Base-by-base conservation (phyloP, 805 yeast species). In the Metschnikowia amazonensis region DNA sequence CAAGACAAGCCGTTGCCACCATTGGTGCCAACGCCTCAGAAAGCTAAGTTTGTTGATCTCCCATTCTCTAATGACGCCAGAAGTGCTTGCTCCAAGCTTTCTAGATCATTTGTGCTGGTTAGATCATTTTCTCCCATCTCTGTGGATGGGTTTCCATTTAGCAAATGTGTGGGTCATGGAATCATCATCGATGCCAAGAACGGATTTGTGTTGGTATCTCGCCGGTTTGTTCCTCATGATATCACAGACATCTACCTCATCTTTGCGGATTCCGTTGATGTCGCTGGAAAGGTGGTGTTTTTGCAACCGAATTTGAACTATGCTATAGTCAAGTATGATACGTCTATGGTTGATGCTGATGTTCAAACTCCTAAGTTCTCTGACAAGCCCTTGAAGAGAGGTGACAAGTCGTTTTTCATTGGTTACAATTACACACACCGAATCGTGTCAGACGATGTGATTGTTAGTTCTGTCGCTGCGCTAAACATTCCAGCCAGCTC, bases 221-320 rank as follows among this genome's bases (percentile, higher is more conserved):
- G 97, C 49, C 74, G 81, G 47, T 73, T 78, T 44, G 87, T 89
- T 21, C 95, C 96, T 6, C 95, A 89, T 66, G 95, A 86, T 55
- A 64, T 84, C 54, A 74, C 83, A 53, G 96, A 90, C 62, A 74
- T 89, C 20, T 73, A 79, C 39, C 75, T 90, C 17, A 81, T 90
- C 2, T 79, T 90, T 59, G 96, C 97, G 3, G 96, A 90, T 51
- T 84, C 95, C 1, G 79, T 87, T 18, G 80, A 83, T 52, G 76
- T 89, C 11, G 88, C 95, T 0, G 97, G 84, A 1, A 74, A 80
- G 51, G 94, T 89, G 21, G 81, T 81, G 18, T 90, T 89, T 56
- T 68, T 88, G 58, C 97, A 89, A 60, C 97, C 97, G 28, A 80
- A 87, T 30, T 87, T 84, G 55, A 89, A 89, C 55, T 89, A 85